Conservation (phyloP, 164 flowering plant species). For the Taxillus chinensis region DNA sequence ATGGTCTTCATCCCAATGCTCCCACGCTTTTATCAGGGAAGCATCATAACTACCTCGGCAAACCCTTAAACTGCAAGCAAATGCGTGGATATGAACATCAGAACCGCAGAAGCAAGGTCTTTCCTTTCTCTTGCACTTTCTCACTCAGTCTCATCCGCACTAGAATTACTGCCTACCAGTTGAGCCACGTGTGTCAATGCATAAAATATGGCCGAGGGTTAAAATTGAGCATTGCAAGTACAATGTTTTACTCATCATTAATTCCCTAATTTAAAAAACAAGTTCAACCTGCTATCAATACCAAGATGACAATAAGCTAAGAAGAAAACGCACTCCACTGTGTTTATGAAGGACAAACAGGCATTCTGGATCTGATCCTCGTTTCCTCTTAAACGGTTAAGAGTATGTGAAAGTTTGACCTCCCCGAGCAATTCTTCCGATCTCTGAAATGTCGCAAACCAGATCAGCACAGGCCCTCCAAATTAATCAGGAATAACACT, state of each 20-base stretch:
- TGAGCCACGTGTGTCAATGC: too few species aligned
- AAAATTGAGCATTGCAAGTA: too few species aligned
- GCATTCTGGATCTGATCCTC: slow-evolving; percentile 30
- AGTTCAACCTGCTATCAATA: not conserved
- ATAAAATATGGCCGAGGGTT: too few species aligned
- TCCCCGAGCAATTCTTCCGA: slow-evolving; percentile 89
- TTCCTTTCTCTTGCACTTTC: not conserved
- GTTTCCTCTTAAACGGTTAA: slow-evolving; percentile 50
- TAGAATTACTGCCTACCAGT: too few species aligned
- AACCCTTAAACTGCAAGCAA: slow-evolving; percentile 45
- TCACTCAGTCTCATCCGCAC: too few species aligned
- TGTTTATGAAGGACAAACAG: slow-evolving; percentile 70
- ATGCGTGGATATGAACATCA: not conserved
- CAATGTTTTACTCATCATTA: too few species aligned
- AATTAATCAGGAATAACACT: too few species aligned
- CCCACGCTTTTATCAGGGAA: slow-evolving; percentile 73
- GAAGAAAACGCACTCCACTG: slow-evolving; percentile 55
- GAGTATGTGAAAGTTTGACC: slow-evolving; percentile 66
- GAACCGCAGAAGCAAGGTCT: not conserved
- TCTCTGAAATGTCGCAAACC: slow-evolving; percentile 38
- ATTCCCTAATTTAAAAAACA: too few species aligned
- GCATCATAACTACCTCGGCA: slow-evolving; percentile 82
- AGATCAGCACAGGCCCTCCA: not conserved
- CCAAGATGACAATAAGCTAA: not conserved
- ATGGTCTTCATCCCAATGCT: slow-evolving; percentile 69